Evolutionary conservation across 2,329 filamentous ascomycete genomes (phyloP), one percentile per base, ranked within the genome.

Genomic region (Fusarium lateritium): DNA sequence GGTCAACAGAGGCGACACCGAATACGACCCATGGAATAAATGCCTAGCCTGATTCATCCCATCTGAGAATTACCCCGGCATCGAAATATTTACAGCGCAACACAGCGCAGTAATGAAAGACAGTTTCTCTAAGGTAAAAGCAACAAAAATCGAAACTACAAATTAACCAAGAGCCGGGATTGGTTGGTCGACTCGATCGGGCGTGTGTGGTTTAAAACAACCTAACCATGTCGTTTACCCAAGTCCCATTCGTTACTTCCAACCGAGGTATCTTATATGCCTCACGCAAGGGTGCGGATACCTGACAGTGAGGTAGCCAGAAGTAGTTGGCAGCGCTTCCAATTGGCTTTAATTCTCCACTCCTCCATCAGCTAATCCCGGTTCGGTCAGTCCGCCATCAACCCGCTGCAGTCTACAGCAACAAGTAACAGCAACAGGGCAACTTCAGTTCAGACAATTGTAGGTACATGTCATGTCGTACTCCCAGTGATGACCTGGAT

Each of bases 321-420:
- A 65, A 63, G 54, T 46, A 62, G 57, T 38, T 65, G 62, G 69
- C 60, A 67, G 68, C 55, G 31, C 22, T 39, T 54, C 43, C 38
- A 36, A 21, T 68, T 55, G 42, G 42, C 34, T 43, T 56, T 52
- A 14, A 36, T 61, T 66, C 69, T 46, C 69, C 71, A 72, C 71
- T 69, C 67, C 51, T 55, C 61, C 60, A 50, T 44, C 52, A 42
- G 40, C 69, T 51, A 70, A 63, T 67, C 68, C 62, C 57, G 54
- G 64, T 68, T 71, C 67, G 64, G 68, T 33, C 56, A 62, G 68
- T 61, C 65, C 68, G 56, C 51, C 24, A 56, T 55, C 45, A 56
- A 55, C 56, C 60, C 52, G 63, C 45, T 64, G 59, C 40, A 46
- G 34, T 65, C 39, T 39, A 62, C 36, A 58, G 44, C 24, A 21